Evolutionary conservation across 371 early-diverging fungal genomes (phyloP).

Genomic region (Apophysomyces ossiformis): DNA sequence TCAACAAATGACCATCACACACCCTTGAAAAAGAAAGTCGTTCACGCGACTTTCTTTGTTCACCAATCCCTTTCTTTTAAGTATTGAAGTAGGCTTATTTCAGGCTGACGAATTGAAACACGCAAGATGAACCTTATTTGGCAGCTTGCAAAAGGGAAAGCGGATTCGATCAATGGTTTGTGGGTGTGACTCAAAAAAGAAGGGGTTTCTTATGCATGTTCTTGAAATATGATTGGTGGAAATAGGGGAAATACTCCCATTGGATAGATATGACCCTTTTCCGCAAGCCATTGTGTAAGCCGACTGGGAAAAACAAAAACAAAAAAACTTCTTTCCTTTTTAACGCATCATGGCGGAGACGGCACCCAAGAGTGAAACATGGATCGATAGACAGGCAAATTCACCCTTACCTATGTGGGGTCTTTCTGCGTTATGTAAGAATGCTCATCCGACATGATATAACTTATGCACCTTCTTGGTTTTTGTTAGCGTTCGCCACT

Average conservation of each 20-base stretch:
- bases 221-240: not conserved
- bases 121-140: too few species aligned
- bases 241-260: not conserved
- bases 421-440: slow-evolving; percentile 43
- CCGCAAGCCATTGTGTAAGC: slow-evolving; percentile 2
- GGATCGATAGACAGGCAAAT: slow-evolving; percentile 45
- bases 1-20: too few species aligned
- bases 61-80: too few species aligned
- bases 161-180: too few species aligned
- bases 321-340: slow-evolving; percentile 13
- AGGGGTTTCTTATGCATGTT: too few species aligned
- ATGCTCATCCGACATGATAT: not conserved
- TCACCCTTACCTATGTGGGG: slow-evolving; percentile 51
- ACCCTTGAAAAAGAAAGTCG: too few species aligned
- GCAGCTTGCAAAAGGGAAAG: too few species aligned
- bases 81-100: too few species aligned
- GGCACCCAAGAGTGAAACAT: slow-evolving; percentile 18
- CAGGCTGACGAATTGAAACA: too few species aligned
- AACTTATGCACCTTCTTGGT: not conserved
- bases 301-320: not conserved
- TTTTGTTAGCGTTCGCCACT: slow-evolving; percentile 34
- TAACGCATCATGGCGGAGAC: slow-evolving; percentile 11
- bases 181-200: too few species aligned
- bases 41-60: too few species aligned
- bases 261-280: not conserved